Evolutionary conservation across 495 filamentous ascomycete species (phyloP).

Genomic region (Niebla homalea): DNA sequence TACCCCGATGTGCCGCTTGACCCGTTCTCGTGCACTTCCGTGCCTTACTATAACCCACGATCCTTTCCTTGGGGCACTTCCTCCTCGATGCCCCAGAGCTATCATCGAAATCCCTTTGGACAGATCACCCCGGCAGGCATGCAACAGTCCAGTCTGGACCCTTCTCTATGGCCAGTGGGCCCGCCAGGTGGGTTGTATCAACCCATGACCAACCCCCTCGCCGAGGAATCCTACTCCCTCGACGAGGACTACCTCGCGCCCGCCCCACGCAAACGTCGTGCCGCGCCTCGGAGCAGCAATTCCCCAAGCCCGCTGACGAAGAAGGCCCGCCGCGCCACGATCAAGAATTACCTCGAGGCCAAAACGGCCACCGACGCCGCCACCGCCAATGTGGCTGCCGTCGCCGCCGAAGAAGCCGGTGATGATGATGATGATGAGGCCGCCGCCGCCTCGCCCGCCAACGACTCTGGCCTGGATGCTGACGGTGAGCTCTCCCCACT

Average conservation of each 20-base stretch:
- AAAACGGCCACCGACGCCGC: background rate
- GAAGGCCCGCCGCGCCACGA: background rate
- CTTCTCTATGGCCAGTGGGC: background rate
- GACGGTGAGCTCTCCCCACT: no score
- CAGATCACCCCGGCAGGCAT: background rate
- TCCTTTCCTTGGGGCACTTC: background rate
- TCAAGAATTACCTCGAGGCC: background rate
- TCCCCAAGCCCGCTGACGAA: background rate
- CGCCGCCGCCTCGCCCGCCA: no score
- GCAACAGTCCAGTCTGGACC: background rate
- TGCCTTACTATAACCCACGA: background rate
- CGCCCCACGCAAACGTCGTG: background rate
- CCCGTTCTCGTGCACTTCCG: background rate
- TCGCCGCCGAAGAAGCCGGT: no score
- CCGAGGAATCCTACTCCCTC: background rate
- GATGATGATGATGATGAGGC: no score
- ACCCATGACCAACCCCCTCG: background rate
- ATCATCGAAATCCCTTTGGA: background rate
- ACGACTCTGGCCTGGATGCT: no score
- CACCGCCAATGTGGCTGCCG: no score
- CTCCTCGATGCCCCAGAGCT: background rate
- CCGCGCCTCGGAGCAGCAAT: background rate
- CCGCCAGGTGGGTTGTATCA: background rate
- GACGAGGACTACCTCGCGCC: background rate
- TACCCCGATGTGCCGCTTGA: background rate